Percentiles rank a stretch among this genome's conserved stretches.
Evolutionary conservation across 1,139 yeast species (phyloP).

Genomic region (Blastobotrys indianensis): DNA sequence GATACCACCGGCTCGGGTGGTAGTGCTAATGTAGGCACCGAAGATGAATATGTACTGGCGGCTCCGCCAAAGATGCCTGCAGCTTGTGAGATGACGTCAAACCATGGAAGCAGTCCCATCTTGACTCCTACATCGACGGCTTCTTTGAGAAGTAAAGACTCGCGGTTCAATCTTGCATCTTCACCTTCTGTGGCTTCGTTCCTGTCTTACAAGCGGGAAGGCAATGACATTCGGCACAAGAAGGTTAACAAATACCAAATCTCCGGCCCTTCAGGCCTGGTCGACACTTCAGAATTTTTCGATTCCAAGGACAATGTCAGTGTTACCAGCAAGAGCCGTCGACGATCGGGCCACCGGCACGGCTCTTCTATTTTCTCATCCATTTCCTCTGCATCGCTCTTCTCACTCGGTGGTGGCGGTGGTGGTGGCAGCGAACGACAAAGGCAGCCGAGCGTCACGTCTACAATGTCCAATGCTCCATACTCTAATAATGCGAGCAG

Average conservation of each 20-base stretch:
- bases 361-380: conserved; percentile 20
- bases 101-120: conserved; percentile 2
- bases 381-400: conserved; percentile 13
- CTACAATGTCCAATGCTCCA: neutral
- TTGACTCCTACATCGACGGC: conserved; percentile 10
- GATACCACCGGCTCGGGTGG: too few species aligned
- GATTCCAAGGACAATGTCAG: conserved; percentile 13
- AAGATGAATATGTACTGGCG: conserved; percentile 9
- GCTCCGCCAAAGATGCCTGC: conserved; percentile 15
- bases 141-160: conserved; percentile 9
- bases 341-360: conserved; percentile 14
- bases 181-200: conserved; percentile 16
- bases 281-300: conserved; percentile 24
- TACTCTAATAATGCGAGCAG: neutral
- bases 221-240: conserved; percentile 17
- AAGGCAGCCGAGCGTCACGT: conserved; percentile 7
- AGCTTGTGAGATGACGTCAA: neutral
- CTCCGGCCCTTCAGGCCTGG: conserved; percentile 23
- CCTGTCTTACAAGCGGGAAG: conserved; percentile 24
- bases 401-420: conserved; percentile 6
- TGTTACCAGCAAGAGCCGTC: conserved; percentile 8
- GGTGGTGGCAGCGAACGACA: neutral
- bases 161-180: conserved; percentile 10
- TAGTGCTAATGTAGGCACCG: conserved; percentile 6
- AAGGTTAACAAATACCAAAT: conserved; percentile 22